Percentiles rank a stretch among this genome's conserved stretches.
These are phyloP conservation scores for Rheum nobile DNA, from an alignment of 148 eudicot genomes.

Conservation along the genomic window DNA sequence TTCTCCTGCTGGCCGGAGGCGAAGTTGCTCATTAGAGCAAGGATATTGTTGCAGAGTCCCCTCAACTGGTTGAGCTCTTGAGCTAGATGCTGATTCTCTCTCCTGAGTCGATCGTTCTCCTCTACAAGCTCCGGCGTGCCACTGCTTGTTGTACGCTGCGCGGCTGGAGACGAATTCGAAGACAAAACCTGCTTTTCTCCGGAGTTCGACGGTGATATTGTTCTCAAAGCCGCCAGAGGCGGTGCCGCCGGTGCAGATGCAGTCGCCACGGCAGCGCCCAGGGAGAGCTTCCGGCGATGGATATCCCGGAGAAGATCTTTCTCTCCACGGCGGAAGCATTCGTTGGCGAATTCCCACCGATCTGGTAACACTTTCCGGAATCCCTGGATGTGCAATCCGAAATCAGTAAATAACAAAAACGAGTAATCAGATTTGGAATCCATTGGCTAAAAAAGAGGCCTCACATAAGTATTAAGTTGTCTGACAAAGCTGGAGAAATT, in stretches of 20 bases:
- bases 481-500: too few relatives aligned
- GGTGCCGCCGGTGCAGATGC: slow-evolving; percentile 17
- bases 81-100: slow-evolving; percentile 38
- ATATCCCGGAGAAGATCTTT: slow-evolving; percentile 50
- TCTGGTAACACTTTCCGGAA: slow-evolving; percentile 61
- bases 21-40: slow-evolving; percentile 41
- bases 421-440: neutral
- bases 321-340: slow-evolving; percentile 59
- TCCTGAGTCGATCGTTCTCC: slow-evolving; percentile 60
- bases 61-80: slow-evolving; percentile 46
- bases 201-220: slow-evolving; percentile 40
- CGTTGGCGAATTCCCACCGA: slow-evolving; percentile 81
- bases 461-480: slow-evolving; percentile 76
- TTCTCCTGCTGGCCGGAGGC: slow-evolving; percentile 30
- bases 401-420: neutral
- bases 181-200: slow-evolving; percentile 69
- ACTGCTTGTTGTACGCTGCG: slow-evolving; percentile 3
- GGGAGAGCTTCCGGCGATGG: slow-evolving; percentile 61
- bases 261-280: neutral
- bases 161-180: slow-evolving; percentile 43
- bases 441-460: neutral
- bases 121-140: slow-evolving; percentile 43
- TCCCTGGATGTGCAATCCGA: slow-evolving; percentile 24
- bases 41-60: slow-evolving; percentile 42
- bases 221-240: slow-evolving; percentile 13